Base-by-base conservation (phyloP, 495 filamentous ascomycete species). In the Glonium stellatum region DNA sequence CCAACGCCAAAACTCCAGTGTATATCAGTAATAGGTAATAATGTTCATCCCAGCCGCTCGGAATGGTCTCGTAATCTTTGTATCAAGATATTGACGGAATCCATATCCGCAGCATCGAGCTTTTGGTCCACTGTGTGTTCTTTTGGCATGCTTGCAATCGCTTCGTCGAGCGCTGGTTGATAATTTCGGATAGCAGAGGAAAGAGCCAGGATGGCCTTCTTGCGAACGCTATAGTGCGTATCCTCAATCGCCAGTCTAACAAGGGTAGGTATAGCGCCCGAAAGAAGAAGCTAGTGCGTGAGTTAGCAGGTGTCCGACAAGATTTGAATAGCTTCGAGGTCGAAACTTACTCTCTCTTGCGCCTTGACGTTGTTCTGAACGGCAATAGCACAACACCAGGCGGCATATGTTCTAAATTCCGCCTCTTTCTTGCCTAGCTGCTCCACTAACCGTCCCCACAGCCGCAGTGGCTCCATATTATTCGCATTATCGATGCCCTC, bases 401-500 rank as follows among this genome's bases (percentile, higher is more conserved):
- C 90, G 0, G 93, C 91, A 80, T 88, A 87, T 46, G 76, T 79
- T 58, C 90, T 78, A 66, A 96, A 76, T 46, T 92, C 87, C 0
- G 74, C 65, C 64, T 96, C 88, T 31, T 80, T 76, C 60, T 85
- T 78, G 47, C 76, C 69, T 18, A 98, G 78, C 42, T 88, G 79
- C 1, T 74, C 66, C 6, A 96, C 76, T 50, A 98, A 74, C 19
- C 89, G 89, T 6, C 80, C 78, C 93, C 93, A 98, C 50, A 97
- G 75, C 6, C 80, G 80, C 15, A 96, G 75, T 6, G 80, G 79
- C 49, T 84, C 85, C 59, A 97, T 81, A 42, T 95, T 91, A 75
- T 96, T 97, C 49, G 92, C 92, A 73, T 97, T 97, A 77, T 98
- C 93, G 60, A 97, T 81, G 41, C 78, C 80, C 76, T 96, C 93